These are phyloP conservation scores for Cytospora mali DNA, from an alignment of 2,329 filamentous ascomycete species.

Conservation along the genomic window DNA sequence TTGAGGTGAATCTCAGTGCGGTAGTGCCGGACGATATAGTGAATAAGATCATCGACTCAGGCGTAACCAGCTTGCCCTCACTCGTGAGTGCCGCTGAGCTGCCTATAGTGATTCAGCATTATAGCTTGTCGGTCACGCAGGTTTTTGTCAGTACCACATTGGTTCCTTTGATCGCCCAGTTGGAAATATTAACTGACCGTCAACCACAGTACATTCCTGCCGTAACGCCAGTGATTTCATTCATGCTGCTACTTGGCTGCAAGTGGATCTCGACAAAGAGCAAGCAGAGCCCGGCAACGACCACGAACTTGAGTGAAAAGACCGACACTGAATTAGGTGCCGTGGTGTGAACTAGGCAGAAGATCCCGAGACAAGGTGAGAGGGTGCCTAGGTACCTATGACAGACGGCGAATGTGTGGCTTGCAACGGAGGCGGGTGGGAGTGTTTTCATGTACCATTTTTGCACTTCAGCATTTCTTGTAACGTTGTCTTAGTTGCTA, in stretches of 20 bases:
- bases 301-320: background rate
- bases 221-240: background rate
- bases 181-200: background rate
- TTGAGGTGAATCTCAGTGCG: conserved; percentile 25
- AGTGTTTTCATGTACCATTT: too few species aligned
- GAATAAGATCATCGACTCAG: background rate
- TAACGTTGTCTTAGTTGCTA: too few species aligned
- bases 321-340: background rate
- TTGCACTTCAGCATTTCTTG: too few species aligned
- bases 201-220: background rate
- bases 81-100: background rate
- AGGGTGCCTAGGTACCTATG: too few species aligned
- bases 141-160: background rate
- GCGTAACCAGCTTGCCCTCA: background rate
- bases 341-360: background rate
- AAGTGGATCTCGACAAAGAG: conserved; percentile 1
- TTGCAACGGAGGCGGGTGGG: too few species aligned
- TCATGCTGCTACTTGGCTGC: background rate
- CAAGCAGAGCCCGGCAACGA: background rate
- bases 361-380: too few species aligned
- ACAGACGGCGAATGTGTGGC: too few species aligned
- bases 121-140: background rate
- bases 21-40: background rate
- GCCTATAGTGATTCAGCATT: background rate
- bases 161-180: background rate